Evolutionary conservation across 257 asterid species (phyloP).

Genomic region (Fraxinus cuspidata): DNA sequence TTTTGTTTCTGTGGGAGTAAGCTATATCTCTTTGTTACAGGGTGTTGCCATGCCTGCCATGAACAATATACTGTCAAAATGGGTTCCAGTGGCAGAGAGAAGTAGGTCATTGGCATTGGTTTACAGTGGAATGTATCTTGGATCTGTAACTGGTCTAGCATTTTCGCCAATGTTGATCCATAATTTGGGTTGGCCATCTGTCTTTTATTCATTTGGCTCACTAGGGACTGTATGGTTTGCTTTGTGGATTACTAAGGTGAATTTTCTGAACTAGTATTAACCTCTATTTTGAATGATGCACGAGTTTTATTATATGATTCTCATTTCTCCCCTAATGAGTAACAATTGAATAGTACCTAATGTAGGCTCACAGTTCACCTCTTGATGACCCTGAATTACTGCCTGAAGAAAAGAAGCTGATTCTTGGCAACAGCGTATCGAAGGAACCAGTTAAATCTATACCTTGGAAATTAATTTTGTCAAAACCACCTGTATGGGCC

Average conservation of each 20-base stretch:
- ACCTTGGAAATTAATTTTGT: constrained; percentile 81
- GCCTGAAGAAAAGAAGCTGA: constrained; percentile 74
- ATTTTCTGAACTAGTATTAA: constrained; percentile 21
- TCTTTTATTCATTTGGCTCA: constrained; percentile 87
- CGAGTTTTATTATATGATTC: background rate
- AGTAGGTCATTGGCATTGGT: constrained; percentile 89
- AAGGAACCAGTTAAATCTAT: constrained; percentile 79
- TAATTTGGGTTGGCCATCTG: constrained; percentile 91
- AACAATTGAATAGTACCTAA: constrained; percentile 20
- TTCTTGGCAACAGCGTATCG: constrained; percentile 53
- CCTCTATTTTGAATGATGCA: constrained; percentile 12
- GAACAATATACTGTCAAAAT: constrained; percentile 85
- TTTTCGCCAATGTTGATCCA: constrained; percentile 86
- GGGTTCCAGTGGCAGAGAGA: constrained; percentile 96
- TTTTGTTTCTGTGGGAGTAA: constrained; percentile 18
- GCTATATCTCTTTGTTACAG: constrained; percentile 44
- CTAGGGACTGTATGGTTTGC: constrained; percentile 80
- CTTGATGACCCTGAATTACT: constrained; percentile 68
- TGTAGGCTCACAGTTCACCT: constrained; percentile 88
- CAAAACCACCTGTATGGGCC: constrained; percentile 92
- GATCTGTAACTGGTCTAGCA: constrained; percentile 88
- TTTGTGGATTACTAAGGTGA: constrained; percentile 76
- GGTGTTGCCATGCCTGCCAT: constrained; percentile 99
- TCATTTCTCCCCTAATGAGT: background rate
- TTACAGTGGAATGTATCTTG: constrained; percentile 98